Percentiles rank a stretch among this genome's conserved stretches.
These are phyloP conservation scores for Didymella pinodella DNA, from an alignment of 2,329 filamentous ascomycete species.

Conservation along the genomic window DNA sequence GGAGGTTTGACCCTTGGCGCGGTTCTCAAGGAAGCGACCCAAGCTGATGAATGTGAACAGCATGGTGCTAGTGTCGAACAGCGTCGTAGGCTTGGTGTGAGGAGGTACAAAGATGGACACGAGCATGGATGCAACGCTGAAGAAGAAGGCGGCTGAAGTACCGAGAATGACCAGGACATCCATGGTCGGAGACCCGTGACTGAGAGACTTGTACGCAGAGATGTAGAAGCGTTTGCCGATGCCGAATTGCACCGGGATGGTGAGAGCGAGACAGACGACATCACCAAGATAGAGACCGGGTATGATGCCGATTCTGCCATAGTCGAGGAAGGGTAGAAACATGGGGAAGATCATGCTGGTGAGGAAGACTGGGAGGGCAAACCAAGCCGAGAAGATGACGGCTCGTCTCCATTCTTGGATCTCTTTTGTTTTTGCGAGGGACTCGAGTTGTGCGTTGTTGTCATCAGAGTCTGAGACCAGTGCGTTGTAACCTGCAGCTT, in stretches of 20 bases:
- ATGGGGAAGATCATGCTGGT: conserved; percentile 96
- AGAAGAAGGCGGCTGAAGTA: conserved; percentile 95
- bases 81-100: conserved; percentile 81
- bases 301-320: conserved; percentile 72
- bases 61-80: conserved; percentile 99
- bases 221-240: conserved; percentile 93
- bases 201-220: conserved; percentile 91
- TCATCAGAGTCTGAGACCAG: conserved; percentile 90
- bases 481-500: conserved; percentile 85
- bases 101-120: conserved; percentile 79
- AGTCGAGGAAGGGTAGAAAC: conserved; percentile 77
- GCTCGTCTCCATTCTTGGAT: conserved; percentile 91
- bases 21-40: conserved; percentile 90
- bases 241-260: conserved; percentile 94
- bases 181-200: conserved; percentile 94
- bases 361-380: conserved; percentile 89
- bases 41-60: conserved; percentile 94
- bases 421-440: conserved; percentile 93
- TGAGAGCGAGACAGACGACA: conserved; percentile 80
- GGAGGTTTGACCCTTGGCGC: conserved; percentile 94
- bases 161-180: conserved; percentile 94
- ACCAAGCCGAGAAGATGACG: conserved; percentile 78
- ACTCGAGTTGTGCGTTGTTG: conserved; percentile 95
- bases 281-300: conserved; percentile 89
- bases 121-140: conserved; percentile 86